Evolutionary conservation across 768 basidiomycete species (phyloP).

Genomic region (Kwoniella botswanensis): DNA sequence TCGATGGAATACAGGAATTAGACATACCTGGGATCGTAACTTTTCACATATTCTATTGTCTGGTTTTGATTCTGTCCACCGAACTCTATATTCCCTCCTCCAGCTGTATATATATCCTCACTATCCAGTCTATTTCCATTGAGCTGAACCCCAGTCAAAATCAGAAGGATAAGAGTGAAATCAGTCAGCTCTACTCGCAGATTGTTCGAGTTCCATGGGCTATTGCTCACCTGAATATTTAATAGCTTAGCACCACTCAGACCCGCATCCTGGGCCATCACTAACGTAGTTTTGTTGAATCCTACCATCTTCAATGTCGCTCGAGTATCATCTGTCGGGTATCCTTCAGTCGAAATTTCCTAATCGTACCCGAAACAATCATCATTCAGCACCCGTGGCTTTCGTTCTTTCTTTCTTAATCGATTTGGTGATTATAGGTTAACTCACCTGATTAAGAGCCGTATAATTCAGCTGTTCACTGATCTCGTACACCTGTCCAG

Average conservation of each 20-base stretch:
- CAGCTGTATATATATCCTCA: slow-evolving; percentile 61
- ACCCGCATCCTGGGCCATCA: slow-evolving; percentile 70
- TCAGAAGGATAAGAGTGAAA: background rate
- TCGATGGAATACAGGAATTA: slow-evolving; percentile 24
- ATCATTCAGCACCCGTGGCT: background rate
- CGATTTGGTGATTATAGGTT: background rate
- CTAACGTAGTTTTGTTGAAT: slow-evolving; percentile 62
- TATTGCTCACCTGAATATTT: slow-evolving; percentile 66
- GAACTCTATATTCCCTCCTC: slow-evolving; percentile 83
- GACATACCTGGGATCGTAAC: slow-evolving; percentile 66
- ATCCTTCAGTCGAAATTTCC: slow-evolving; percentile 80
- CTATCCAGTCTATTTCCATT: slow-evolving; percentile 71
- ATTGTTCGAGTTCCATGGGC: background rate
- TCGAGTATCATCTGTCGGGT: slow-evolving; percentile 70
- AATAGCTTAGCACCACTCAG: slow-evolving; percentile 66
- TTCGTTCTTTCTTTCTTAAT: no score
- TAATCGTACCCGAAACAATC: slow-evolving; percentile 57
- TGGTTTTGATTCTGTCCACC: slow-evolving; percentile 76
- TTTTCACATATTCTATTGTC: slow-evolving; percentile 75
- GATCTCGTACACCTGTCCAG: slow-evolving; percentile 67
- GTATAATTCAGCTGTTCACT: slow-evolving; percentile 71
- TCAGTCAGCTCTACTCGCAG: background rate
- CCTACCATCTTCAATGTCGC: slow-evolving; percentile 75
- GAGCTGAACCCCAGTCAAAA: slow-evolving; percentile 62
- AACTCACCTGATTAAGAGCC: slow-evolving; percentile 61